Base-by-base conservation (phyloP, 2,329 filamentous ascomycete species). In the Penicillium hordei region DNA sequence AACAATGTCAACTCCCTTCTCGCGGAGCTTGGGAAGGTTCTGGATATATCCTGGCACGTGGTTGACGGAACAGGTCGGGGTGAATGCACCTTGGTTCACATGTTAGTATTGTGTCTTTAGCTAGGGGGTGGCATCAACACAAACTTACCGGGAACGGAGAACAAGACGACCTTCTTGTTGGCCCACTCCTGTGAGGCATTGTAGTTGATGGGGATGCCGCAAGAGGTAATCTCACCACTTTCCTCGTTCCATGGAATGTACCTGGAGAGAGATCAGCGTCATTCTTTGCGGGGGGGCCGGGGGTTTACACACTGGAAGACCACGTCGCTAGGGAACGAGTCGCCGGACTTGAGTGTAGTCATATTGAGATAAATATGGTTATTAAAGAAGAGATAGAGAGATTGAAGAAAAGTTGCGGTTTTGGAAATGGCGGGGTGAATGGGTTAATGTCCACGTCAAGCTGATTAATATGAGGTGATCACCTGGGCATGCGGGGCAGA, bases 211-310 rank as follows among this genome's bases (percentile, higher is more conserved):
- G 91, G 91, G 50, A 89, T 83, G 58, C 92, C 92, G 75, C 93
- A 97, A 60, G 85, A 80, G 44, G 85, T 89, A 66, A 96, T 84
- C 60, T 85, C 83, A 63, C 83, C 81, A 51, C 81, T 86, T 69
- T 93, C 90, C 55, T 84, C 79, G 17, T 85, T 84, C 77, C 91
- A 91, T 55, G 90, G 88, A 62, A 94, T 84, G 82, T 93, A 93
- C 70, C 86, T 88, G 31, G 12, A 27, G 29, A 17, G 33, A 31
- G 12, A 48, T 59, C 33, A 60, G 52, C 13, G 12, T 48, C 36
- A 23, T 45, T 25, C 17, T 46, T 40, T 10, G 27, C 7, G 33
- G 8, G 29, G 8, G 15, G 34, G 12, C 23, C 36, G 8, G 39
- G 34, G 36, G 27, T 27, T 29, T 19, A 76, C 82, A 67, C 76